Base-by-base conservation (phyloP, 306 rosid species). In the Malus fusca region DNA sequence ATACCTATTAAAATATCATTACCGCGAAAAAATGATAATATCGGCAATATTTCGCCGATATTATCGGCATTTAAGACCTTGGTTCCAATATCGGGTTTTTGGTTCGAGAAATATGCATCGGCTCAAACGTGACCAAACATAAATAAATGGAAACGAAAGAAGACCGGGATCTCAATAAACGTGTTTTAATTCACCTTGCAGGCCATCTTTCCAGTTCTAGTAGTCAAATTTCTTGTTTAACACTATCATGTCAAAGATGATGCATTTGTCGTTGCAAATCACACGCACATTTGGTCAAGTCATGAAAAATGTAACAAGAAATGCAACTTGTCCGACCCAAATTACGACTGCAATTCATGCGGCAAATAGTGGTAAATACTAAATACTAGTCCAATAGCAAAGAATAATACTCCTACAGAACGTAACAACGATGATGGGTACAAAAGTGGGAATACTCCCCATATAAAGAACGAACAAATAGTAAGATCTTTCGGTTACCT, bases 401-500 rank as follows among this genome's bases (percentile, higher is more conserved):
- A 62, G 77, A 74, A 74, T 62, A 74, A 62, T 74, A 30, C 11
- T 43, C 74, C 44, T 62, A 62, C 60, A 43, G 12, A 28, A 62
- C 17, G 35, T 17, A 74, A 31, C 44, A 25, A 62, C 40, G 26
- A 42, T 59, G 35, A 11, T 15, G 64, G 77, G 70, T 62, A 74
- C 69, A 74, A 74, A 42, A 19, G 69, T 5, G 77, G 76, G 77
- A 21, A 74, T 42, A 25, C 42, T 44, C 61, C 33, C 70, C 53
- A 62, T 13, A 74, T 48, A 74, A 61, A 61, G 61, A 74, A 74
- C 31, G 4, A 74, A 62, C 14, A 22, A 74, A 62, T 62, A 6
- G 51, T 74, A 19, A 62, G 62, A 62, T 62, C 22, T 44, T 74
- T 63, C n/a, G 61, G 69, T 73, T 74, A 74, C 31, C 70, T 74